Evolutionary conservation across 2,329 filamentous ascomycete genomes (phyloP).

Genomic region (Botryotinia narcissicola): DNA sequence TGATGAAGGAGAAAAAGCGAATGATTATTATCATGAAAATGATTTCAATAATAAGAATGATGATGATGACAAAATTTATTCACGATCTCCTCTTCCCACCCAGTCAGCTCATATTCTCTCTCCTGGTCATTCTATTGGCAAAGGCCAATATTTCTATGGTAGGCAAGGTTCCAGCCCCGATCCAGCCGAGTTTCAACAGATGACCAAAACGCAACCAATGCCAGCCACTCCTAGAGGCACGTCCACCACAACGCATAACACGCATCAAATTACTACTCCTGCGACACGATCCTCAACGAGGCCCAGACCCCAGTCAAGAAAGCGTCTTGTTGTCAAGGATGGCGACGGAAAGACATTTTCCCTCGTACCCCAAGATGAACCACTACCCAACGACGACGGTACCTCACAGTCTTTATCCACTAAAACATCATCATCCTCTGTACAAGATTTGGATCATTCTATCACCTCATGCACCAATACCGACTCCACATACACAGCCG

Average conservation of each 20-base stretch:
- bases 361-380: constrained; percentile 32
- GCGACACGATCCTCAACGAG: constrained; percentile 34
- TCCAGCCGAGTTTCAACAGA: constrained; percentile 34
- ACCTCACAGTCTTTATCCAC: constrained; percentile 24
- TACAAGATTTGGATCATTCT: constrained; percentile 32
- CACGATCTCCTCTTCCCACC: constrained; percentile 37
- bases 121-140: constrained; percentile 23
- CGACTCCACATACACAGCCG: constrained; percentile 24
- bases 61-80: constrained; percentile 34
- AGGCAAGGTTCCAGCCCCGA: constrained; percentile 27
- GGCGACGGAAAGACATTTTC: constrained; percentile 38
- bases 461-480: constrained; percentile 34
- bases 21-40: background rate
- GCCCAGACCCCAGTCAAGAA: constrained; percentile 31
- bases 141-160: constrained; percentile 22
- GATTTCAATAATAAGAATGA: constrained; percentile 23
- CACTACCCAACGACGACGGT: constrained; percentile 27
- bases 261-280: constrained; percentile 30
- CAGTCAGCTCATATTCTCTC: constrained; percentile 37
- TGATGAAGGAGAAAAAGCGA: constrained; percentile 4
- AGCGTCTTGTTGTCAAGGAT: constrained; percentile 34
- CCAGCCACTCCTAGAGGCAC: constrained; percentile 29
- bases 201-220: constrained; percentile 27
- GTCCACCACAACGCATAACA: constrained; percentile 31
- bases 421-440: constrained; percentile 33